phyloP scores from a whole-genome alignment of 345 rosid species.

The Salix caprea region DNA sequence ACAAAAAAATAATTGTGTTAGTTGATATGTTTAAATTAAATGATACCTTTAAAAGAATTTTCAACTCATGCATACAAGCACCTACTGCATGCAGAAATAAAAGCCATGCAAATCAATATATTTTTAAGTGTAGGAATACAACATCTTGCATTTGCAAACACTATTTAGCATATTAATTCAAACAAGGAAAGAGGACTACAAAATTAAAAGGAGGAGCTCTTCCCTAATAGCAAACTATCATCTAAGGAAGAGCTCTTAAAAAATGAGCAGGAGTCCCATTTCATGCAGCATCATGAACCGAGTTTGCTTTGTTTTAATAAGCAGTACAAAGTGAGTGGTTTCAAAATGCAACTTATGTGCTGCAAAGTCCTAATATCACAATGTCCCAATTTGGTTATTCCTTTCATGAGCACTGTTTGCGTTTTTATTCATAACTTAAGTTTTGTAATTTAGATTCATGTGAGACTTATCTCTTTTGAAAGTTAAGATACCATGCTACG shows the following conservation, averaged over 20 bases:
- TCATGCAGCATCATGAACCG: not conserved
- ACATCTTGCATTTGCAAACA: not conserved
- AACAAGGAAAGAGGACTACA: not conserved
- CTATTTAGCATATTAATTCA: not conserved
- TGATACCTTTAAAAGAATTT: too few relatives aligned
- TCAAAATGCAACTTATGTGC: not conserved
- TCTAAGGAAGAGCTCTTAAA: not conserved
- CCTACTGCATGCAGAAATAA: too few relatives aligned
- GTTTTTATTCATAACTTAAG: too few relatives aligned
- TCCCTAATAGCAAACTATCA: not conserved
- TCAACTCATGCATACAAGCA: too few relatives aligned
- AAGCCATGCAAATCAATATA: too few relatives aligned
- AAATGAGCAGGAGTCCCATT: not conserved
- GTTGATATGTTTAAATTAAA: too few relatives aligned
- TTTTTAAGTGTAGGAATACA: not conserved
- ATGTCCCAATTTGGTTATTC: not conserved
- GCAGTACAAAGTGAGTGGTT: not conserved
- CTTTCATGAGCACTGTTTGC: too few relatives aligned
- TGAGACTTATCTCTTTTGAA: too few relatives aligned
- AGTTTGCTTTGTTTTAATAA: not conserved
- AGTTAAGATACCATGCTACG: too few relatives aligned
- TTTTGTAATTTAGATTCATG: too few relatives aligned
- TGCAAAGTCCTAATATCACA: not conserved
- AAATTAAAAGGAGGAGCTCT: not conserved
- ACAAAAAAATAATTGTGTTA: too few relatives aligned